Percentiles rank a stretch among this genome's conserved stretches.
These are phyloP conservation scores for Fraxinus quadrangulata DNA, from an alignment of 257 asterid genomes.

Conservation along the genomic window DNA sequence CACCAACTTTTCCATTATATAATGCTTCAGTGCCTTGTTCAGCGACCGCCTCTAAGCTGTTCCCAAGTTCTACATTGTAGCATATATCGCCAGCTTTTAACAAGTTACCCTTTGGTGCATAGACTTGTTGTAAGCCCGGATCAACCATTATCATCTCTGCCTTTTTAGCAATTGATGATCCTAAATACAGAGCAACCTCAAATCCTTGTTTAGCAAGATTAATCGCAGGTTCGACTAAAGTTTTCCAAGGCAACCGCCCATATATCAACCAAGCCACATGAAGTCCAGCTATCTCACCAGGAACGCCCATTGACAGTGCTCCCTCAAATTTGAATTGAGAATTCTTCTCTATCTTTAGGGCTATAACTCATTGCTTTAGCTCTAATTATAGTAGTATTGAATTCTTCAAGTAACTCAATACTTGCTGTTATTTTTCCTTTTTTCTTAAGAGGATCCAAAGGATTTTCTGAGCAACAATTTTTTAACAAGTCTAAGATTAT, in stretches of 20 bases:
- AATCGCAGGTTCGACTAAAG: constrained; percentile 68
- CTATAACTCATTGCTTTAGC: no score
- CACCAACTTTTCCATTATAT: constrained; percentile 73
- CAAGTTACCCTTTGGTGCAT: constrained; percentile 69
- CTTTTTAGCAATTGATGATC: constrained; percentile 28
- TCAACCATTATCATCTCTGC: constrained; percentile 46
- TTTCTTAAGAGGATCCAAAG: no score
- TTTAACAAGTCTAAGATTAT: no score
- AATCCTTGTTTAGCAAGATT: constrained; percentile 82
- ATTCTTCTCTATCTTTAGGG: no score
- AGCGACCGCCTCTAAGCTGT: constrained; percentile 63
- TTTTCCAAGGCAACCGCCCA: constrained; percentile 80
- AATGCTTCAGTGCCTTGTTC: constrained; percentile 75
- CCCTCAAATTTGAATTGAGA: constrained; percentile 60
- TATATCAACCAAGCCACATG: constrained; percentile 70
- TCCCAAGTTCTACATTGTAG: constrained; percentile 76
- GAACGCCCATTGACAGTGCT: constrained; percentile 79
- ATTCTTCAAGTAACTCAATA: no score
- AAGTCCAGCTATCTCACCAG: constrained; percentile 94
- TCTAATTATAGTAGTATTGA: no score
- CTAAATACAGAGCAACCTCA: constrained; percentile 60
- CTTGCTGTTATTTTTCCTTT: no score
- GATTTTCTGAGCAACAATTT: no score
- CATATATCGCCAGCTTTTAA: constrained; percentile 71
- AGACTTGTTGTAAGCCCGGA: constrained; percentile 63